These are phyloP conservation scores for Raffaelea deltoideospora DNA, from an alignment of 2,329 filamentous ascomycete species.

Conservation along the genomic window DNA sequence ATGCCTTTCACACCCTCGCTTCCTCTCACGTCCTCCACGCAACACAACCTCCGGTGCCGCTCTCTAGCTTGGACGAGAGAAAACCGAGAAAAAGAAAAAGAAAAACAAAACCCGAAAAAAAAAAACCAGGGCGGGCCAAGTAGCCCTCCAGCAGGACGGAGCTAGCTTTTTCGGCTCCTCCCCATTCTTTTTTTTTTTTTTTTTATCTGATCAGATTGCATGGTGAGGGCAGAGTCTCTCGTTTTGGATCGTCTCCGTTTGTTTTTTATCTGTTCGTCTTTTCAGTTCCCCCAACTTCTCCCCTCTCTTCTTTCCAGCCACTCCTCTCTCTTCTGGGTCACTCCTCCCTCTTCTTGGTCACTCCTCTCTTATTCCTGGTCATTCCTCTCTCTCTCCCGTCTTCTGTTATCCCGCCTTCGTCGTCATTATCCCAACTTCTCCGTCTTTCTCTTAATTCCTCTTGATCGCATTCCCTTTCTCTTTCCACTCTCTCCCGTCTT, in stretches of 20 bases:
- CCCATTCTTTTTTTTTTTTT: background rate
- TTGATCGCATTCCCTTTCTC: background rate
- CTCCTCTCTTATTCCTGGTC: too few species aligned
- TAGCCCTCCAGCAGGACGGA: too few species aligned
- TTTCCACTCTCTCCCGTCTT: background rate
- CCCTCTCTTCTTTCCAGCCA: background rate
- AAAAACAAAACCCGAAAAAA: too few species aligned
- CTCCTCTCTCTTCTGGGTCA: too few species aligned
- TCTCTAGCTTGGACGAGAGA: slow-evolving; percentile 1
- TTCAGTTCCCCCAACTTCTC: background rate
- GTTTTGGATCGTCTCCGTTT: too few species aligned
- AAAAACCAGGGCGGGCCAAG: too few species aligned
- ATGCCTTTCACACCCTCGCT: too few species aligned
- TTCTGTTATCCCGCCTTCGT: background rate
- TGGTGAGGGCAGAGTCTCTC: background rate
- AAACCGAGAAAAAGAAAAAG: background rate
- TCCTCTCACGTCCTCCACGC: too few species aligned
- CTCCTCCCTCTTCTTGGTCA: too few species aligned
- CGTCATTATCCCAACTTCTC: background rate
- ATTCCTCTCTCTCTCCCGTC: too few species aligned
- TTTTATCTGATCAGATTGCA: background rate
- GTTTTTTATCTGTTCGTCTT: background rate
- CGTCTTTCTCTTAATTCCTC: background rate
- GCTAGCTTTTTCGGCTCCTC: background rate
- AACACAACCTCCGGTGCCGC: slow-evolving; percentile 6